Base-by-base conservation (phyloP, 2,329 filamentous ascomycete genomes). In the Exophiala xenobiotica region DNA sequence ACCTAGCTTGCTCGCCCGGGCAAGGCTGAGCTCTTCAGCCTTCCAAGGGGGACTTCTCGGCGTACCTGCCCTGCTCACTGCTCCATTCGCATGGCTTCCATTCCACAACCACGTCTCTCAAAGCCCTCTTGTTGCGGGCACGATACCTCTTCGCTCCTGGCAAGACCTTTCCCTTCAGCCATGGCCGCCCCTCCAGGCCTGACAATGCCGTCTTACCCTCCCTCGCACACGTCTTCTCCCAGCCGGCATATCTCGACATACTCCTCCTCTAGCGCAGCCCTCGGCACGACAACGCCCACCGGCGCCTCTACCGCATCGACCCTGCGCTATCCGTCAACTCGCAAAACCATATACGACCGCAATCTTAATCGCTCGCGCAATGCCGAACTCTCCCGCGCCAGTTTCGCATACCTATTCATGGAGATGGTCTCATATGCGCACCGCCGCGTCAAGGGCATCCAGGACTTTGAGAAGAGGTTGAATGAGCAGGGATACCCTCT, bases 391-490 rank as follows among this genome's bases (percentile, higher is more conserved):
- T 96, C 90, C 70, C 87, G 95, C 67, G 83, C 93, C 8, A 90
- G 89, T 72, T 97, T 99, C 72, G 92, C 93, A 35, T 97, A 95
- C 70, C 78, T 99, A 53, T 97, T 99, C 68, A 86, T 87, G 54
- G 92, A 96, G 75, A 96, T 97, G 88, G 91, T 99, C 43, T 86
- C 84, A 64, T 97, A 97, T 71, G 92, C 93, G 61, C 93, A 97
- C 70, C 81, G 85, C 64, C 80, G 88, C 56, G 92, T 96, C 48
- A 93, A 88, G 61, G 91, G 90, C 5, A 95, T 99, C 53, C 87
- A 92, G 64, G 93, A 97, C 70, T 77, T 99, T 14, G 93, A 99
- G 70, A 89, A 91, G 74, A 79, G 90, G 60, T 79, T 96, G 64
- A 96, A 96, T 71, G 76, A 83, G 60, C 90, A 95, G 77, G 93